These are phyloP conservation scores for Gossypium trilobum DNA, from an alignment of 441 rosid species.

Conservation along the genomic window DNA sequence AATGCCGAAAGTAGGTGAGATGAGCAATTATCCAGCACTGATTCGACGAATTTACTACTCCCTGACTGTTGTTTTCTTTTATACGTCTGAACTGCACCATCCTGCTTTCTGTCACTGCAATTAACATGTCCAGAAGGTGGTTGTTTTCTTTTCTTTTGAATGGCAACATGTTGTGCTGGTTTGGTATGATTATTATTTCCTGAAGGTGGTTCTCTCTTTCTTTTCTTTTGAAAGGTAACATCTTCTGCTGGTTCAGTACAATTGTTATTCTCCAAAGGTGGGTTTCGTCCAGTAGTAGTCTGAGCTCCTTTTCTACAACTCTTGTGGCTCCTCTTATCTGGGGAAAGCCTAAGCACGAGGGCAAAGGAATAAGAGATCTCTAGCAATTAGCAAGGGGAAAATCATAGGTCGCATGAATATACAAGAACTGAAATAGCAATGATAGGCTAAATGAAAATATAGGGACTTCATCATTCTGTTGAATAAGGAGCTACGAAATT, in stretches of 20 bases:
- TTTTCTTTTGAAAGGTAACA: background rate
- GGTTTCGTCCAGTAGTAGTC: background rate
- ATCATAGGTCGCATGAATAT: background rate
- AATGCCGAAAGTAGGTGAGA: conserved; percentile 9
- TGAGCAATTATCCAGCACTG: background rate
- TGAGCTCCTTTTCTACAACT: conserved; percentile 17
- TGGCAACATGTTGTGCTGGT: background rate
- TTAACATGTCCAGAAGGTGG: background rate
- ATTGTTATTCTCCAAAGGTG: background rate
- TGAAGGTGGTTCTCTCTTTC: conserved; percentile 6
- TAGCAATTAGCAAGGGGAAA: background rate
- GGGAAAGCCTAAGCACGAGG: conserved; percentile 20
- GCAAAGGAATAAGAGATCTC: background rate
- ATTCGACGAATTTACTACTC: background rate
- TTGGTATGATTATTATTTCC: background rate
- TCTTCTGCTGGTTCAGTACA: background rate
- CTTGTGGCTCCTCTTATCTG: conserved; percentile 18
- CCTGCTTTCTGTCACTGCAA: background rate
- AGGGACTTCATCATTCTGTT: background rate
- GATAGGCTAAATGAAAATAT: background rate
- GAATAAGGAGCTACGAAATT: background rate
- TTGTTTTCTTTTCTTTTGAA: background rate
- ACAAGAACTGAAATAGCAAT: conserved; percentile 5
- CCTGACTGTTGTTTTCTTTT: background rate
- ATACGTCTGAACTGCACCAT: background rate